These are phyloP conservation scores for Aspergillus chevalieri DNA, from an alignment of 2,329 filamentous ascomycete genomes.

Conservation along the genomic window DNA sequence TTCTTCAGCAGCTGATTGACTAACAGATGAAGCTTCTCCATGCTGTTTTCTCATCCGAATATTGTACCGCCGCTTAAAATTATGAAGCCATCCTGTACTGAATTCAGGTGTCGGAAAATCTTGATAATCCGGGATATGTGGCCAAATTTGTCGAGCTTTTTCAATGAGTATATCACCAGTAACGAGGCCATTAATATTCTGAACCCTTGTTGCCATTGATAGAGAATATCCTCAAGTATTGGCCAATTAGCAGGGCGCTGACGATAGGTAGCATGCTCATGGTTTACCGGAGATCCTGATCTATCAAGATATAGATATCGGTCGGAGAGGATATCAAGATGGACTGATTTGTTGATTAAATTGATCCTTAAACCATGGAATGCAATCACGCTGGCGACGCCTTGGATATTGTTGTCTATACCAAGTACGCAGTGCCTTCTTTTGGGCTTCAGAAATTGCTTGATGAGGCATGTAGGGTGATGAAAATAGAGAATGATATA, in stretches of 20 bases:
- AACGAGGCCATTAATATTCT: constrained; percentile 5
- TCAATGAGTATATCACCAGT: not conserved
- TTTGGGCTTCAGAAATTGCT: not conserved
- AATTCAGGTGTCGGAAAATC: constrained; percentile 9
- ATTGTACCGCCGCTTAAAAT: constrained; percentile 9
- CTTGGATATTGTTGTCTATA: not conserved
- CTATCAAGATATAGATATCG: not conserved
- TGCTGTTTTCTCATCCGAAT: constrained; percentile 4
- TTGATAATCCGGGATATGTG: constrained; percentile 10
- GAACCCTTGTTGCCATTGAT: too few relatives aligned
- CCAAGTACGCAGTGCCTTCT: not conserved
- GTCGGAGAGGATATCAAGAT: not conserved
- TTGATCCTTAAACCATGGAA: not conserved
- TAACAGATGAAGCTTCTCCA: constrained; percentile 5
- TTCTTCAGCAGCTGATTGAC: constrained; percentile 1
- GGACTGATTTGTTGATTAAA: not conserved
- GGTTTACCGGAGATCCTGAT: too few relatives aligned
- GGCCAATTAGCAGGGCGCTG: too few relatives aligned
- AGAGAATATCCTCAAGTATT: too few relatives aligned
- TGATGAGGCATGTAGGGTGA: not conserved
- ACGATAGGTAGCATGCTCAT: too few relatives aligned
- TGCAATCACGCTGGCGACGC: not conserved
- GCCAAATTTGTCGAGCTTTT: constrained; percentile 13
- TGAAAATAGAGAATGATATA: too few relatives aligned
- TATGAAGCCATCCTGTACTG: constrained; percentile 13